Evolutionary conservation across 2,329 filamentous ascomycete genomes (phyloP), one percentile per base, ranked within the genome.

Genomic region (Paramyrothecium roridum): DNA sequence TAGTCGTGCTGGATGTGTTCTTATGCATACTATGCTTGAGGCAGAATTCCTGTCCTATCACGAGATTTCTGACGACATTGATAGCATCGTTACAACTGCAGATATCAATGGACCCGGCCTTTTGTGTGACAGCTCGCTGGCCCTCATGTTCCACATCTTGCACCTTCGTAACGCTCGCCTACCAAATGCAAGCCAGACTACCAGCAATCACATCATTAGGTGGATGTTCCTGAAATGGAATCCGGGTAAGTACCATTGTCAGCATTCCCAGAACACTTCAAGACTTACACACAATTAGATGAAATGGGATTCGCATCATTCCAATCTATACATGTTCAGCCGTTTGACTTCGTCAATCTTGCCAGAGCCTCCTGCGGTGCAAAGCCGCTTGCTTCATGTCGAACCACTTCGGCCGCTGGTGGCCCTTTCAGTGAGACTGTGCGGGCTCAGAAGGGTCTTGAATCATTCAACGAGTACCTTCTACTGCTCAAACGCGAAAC

Each of bases 151-250:
- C 17, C 82, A 83, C 54, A 70, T 96, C 46, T 76, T 95, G 37
- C 81, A 86, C 54, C 75, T 85, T 45, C 84, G 85, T 52, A 86
- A 88, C 61, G 80, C 82, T 26, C 82, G 87, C 63, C 84, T 88
- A 48, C 88, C 90, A 2, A 87, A 83, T 56, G 83, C 84, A 37
- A 89, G 84, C 60, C 83, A 86, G 61, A 78, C 79, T 43, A 88
- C 86, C 3, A 86, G 85, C 40, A 88, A 85, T 59, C 84, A 89
- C 63, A 81, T 95, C 37, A 83, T 95, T 54, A 81, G 86, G 63
- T 99, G 95, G 95, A 70, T 95, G 1, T 86, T 92, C 63, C 82
- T 86, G 34, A 87, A 83, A 64, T 99, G 93, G 92, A 86, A 86
- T 61, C 89, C 92, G 60, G 86, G 90, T 93, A 77, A 68, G 82